Percentiles rank a stretch among this genome's conserved stretches.
Evolutionary conservation across 345 rosid genomes (phyloP).

Genomic region (Acer negundo): DNA sequence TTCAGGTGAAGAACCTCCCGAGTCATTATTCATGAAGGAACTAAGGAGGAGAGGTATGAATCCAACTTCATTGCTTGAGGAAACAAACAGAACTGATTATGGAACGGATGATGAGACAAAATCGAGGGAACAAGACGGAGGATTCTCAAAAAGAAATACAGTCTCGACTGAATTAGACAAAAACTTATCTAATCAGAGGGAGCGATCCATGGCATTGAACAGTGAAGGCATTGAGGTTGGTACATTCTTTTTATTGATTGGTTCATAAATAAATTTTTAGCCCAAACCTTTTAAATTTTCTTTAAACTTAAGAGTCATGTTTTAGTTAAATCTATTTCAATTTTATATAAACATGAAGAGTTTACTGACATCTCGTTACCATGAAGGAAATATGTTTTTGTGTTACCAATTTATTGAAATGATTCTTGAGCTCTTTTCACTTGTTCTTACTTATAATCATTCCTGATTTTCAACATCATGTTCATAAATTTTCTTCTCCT

Average conservation of each 20-base stretch:
- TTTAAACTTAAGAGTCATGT: neutral
- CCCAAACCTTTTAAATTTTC: neutral
- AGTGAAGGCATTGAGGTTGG: constrained; percentile 98
- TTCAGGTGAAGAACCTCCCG: constrained; percentile 92
- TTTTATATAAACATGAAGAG: neutral
- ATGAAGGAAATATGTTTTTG: neutral
- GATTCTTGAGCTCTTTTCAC: neutral
- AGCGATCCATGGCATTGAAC: constrained; percentile 78
- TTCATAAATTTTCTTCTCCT: neutral
- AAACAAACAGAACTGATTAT: constrained; percentile 38
- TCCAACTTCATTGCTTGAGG: constrained; percentile 85
- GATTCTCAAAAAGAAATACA: constrained; percentile 57
- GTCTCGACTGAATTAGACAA: constrained; percentile 61
- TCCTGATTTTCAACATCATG: neutral
- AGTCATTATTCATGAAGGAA: constrained; percentile 93
- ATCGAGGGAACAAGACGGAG: constrained; percentile 50
- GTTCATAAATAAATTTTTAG: neutral
- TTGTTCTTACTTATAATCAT: no score
- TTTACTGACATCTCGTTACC: neutral
- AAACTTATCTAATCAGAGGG: constrained; percentile 76
- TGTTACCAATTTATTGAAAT: neutral
- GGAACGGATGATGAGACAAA: constrained; percentile 56
- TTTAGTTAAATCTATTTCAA: neutral
- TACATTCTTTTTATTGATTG: neutral
- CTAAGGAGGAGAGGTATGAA: constrained; percentile 90